Evolutionary conservation across 805 yeast species (phyloP).

Genomic region (Cyberlindnera xylosilytica): DNA sequence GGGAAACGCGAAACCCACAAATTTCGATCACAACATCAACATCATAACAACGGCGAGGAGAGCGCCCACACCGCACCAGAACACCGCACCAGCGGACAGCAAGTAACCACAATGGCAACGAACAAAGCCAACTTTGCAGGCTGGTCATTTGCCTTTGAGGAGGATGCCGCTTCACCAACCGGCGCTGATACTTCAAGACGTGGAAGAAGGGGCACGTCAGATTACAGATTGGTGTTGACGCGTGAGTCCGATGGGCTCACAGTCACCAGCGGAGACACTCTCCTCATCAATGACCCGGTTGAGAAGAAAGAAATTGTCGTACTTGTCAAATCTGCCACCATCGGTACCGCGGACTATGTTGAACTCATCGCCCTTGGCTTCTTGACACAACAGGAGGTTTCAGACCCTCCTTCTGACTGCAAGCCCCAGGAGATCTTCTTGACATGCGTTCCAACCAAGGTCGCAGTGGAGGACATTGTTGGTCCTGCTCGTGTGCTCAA

Average conservation of each 20-base stretch:
- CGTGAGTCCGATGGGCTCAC: constrained; percentile 46
- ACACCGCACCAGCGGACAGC: neutral
- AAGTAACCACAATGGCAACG: constrained; percentile 19
- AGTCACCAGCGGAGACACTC: constrained; percentile 50
- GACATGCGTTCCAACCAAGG: constrained; percentile 46
- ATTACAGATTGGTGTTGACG: constrained; percentile 26
- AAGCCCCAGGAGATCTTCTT: constrained; percentile 49
- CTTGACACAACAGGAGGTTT: constrained; percentile 40
- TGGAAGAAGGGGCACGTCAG: constrained; percentile 15
- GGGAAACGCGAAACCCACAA: no score
- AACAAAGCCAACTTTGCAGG: constrained; percentile 20
- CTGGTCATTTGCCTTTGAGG: constrained; percentile 21
- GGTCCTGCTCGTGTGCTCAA: constrained; percentile 44
- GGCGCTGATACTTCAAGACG: constrained; percentile 7
- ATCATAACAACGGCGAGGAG: neutral
- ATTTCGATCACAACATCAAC: no score
- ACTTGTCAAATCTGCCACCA: constrained; percentile 47
- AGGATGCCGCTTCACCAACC: neutral
- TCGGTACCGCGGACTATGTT: constrained; percentile 47
- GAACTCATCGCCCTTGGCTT: constrained; percentile 49
- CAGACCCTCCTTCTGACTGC: constrained; percentile 25
- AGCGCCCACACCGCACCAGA: neutral
- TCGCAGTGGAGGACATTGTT: constrained; percentile 41
- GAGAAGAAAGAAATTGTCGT: constrained; percentile 39
- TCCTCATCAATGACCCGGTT: constrained; percentile 38